These are phyloP conservation scores for Sicyos edulis DNA, from an alignment of 306 rosid genomes.

Conservation along the genomic window DNA sequence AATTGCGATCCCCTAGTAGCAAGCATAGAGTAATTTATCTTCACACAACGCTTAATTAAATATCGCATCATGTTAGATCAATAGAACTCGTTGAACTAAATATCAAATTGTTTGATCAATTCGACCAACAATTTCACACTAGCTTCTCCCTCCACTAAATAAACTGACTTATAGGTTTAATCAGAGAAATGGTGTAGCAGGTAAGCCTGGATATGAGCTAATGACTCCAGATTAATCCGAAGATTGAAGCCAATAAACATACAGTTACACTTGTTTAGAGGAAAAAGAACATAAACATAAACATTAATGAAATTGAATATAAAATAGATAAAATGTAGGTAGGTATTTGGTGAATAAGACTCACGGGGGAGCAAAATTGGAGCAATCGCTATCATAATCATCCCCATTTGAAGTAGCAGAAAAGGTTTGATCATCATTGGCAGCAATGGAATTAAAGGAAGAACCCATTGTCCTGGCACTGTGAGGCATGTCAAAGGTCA, in stretches of 20 bases:
- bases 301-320: background rate
- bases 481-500: conserved; percentile 66
- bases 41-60: no score
- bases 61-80: background rate
- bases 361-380: conserved; percentile 74
- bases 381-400: conserved; percentile 58
- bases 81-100: background rate
- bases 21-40: no score
- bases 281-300: background rate
- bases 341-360: conserved; percentile 21
- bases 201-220: background rate
- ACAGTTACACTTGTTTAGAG: background rate
- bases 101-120: no score
- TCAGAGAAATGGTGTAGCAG: background rate
- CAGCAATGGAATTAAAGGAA: conserved; percentile 59
- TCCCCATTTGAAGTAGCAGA: conserved; percentile 44
- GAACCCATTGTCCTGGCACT: conserved; percentile 55
- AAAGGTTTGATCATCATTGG: conserved; percentile 42
- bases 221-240: conserved; percentile 3
- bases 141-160: no score
- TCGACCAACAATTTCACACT: no score
- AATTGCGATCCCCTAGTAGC: no score
- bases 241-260: background rate
- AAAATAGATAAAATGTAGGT: background rate
- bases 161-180: no score